Evolutionary conservation across 2,329 filamentous ascomycete species (phyloP).

Genomic region (Eurotiales sp.): DNA sequence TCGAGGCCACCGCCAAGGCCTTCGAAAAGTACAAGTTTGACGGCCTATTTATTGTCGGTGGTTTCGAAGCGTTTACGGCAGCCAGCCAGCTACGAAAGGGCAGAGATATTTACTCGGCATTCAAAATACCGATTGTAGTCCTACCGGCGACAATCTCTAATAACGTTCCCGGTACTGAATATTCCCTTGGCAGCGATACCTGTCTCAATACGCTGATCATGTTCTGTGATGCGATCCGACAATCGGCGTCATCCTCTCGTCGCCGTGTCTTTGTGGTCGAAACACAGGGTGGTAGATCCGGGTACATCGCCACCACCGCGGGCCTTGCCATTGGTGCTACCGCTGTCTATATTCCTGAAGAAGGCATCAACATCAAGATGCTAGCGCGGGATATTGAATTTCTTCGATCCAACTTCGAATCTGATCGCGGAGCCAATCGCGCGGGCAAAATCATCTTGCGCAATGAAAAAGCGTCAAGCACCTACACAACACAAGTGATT

Average conservation of each 20-base stretch:
- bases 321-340: constrained; percentile 88
- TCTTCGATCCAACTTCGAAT: constrained; percentile 76
- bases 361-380: constrained; percentile 92
- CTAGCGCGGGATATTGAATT: constrained; percentile 85
- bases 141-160: constrained; percentile 97
- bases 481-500: constrained; percentile 89
- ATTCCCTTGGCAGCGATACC: constrained; percentile 93
- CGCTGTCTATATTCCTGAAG: constrained; percentile 94
- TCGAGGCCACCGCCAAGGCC: constrained; percentile 75
- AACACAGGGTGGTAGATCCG: constrained; percentile 90
- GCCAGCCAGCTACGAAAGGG: constrained; percentile 82
- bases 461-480: constrained; percentile 88
- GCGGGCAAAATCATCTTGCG: constrained; percentile 94
- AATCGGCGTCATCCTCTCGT: constrained; percentile 89
- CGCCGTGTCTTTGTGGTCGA: constrained; percentile 96
- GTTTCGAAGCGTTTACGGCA: constrained; percentile 94
- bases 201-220: constrained; percentile 91
- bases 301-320: constrained; percentile 87
- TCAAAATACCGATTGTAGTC: constrained; percentile 88
- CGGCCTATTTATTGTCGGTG: constrained; percentile 85
- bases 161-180: constrained; percentile 96
- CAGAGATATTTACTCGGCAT: constrained; percentile 70
- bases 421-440: constrained; percentile 81
- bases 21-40: constrained; percentile 87
- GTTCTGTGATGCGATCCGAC: constrained; percentile 97